phyloP scores from a whole-genome alignment of 1,284 basidiomycete genomes.

The Stygiomarasmius scandens region DNA sequence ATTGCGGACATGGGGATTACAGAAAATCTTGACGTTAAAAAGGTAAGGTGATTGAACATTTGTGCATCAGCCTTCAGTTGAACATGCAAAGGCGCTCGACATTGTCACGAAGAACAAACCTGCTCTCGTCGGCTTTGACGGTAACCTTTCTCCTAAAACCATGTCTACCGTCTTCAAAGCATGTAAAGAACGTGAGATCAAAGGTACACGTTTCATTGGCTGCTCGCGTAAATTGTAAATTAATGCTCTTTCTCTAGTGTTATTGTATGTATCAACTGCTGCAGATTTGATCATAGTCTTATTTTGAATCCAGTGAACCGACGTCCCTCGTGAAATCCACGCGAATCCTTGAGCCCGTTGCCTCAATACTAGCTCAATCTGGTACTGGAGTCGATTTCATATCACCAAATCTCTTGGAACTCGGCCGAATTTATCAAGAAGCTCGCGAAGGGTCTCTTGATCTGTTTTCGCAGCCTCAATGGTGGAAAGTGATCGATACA shows the following conservation, averaged over 20 bases:
- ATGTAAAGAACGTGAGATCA: conserved; percentile 47
- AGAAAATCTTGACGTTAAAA: conserved; percentile 47
- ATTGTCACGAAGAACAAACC: conserved; percentile 50
- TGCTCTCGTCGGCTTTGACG: conserved; percentile 77
- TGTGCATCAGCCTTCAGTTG: conserved; percentile 1
- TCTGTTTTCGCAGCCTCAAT: conserved; percentile 53
- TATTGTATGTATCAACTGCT: conserved; percentile 51
- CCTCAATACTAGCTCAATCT: conserved; percentile 14
- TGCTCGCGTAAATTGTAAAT: conserved; percentile 1
- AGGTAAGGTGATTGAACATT: conserved; percentile 41
- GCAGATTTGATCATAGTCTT: not conserved
- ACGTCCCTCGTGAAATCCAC: conserved; percentile 84
- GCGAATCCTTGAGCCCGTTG: conserved; percentile 54
- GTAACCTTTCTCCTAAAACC: conserved; percentile 66
- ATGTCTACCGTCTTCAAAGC: conserved; percentile 57
- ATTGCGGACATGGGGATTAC: conserved; percentile 91
- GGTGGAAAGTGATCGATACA: conserved; percentile 68
- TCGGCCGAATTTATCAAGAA: conserved; percentile 65
- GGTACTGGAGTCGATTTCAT: conserved; percentile 63
- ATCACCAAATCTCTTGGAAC: conserved; percentile 82
- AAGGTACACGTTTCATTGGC: conserved; percentile 46
- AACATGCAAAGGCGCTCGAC: conserved; percentile 41
- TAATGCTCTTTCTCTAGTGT: conserved; percentile 39
- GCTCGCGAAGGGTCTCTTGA: conserved; percentile 47
- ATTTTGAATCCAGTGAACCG: conserved; percentile 63